A percentile compares a stretch with the other conserved stretches of the same genome.
phyloP scores from a whole-genome alignment of 768 basidiomycete genomes.

The Tylopilus subfusipes region DNA sequence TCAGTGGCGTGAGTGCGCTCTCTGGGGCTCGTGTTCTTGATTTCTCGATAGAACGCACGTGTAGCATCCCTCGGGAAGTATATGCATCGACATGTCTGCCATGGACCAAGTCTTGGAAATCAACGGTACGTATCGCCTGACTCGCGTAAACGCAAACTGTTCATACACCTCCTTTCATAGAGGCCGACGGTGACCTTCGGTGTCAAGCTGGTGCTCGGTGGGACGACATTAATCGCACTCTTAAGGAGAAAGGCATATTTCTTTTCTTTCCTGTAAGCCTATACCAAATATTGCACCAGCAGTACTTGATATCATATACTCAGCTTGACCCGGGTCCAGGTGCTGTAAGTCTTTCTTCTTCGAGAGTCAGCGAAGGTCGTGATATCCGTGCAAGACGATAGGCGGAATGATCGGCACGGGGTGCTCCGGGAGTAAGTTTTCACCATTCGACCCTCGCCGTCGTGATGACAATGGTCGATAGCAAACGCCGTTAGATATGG shows the following conservation, averaged over 20 bases:
- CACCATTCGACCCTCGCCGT: not conserved
- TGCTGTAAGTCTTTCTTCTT: constrained; percentile 43
- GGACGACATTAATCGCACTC: constrained; percentile 70
- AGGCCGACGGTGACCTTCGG: constrained; percentile 66
- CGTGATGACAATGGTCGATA: constrained; percentile 19
- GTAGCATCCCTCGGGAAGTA: constrained; percentile 48
- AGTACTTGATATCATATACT: not conserved
- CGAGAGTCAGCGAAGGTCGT: not conserved
- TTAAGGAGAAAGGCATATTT: constrained; percentile 67
- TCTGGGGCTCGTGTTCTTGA: not conserved
- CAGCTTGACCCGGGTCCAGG: constrained; percentile 73
- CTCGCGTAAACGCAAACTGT: not conserved
- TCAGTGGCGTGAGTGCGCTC: constrained; percentile 54
- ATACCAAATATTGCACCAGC: not conserved
- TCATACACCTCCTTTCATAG: constrained; percentile 33
- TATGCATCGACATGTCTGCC: constrained; percentile 61
- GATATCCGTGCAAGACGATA: constrained; percentile 51
- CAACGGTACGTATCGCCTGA: constrained; percentile 40
- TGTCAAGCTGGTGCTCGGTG: constrained; percentile 76
- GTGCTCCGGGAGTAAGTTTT: constrained; percentile 71
- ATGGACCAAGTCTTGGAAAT: constrained; percentile 67
- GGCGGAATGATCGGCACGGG: constrained; percentile 89
- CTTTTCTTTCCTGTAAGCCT: constrained; percentile 79
- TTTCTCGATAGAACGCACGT: not conserved
- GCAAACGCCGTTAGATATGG: constrained; percentile 85